A percentile compares a stretch with the other conserved stretches of the same genome.
Conservation (phyloP, 176 grass and related monocot genomes). For the Juncus effusus region DNA sequence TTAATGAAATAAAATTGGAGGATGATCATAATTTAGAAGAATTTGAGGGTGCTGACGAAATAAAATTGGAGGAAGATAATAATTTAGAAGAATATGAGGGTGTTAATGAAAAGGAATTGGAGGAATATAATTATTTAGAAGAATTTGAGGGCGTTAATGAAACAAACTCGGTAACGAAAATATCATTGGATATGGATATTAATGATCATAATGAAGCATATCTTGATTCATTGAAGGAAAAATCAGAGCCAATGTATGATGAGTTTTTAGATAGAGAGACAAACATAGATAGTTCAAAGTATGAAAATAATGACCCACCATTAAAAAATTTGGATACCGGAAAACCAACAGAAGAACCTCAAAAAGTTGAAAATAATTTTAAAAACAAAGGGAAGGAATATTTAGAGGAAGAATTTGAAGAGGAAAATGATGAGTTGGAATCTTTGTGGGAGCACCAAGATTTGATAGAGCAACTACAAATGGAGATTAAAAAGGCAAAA, state of each 20-base stretch:
- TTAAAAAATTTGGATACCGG: slow-evolving; percentile 29
- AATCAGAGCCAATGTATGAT: background rate
- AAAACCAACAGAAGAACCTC: slow-evolving; percentile 29
- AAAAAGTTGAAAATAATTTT: slow-evolving; percentile 17
- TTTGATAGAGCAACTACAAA: slow-evolving; percentile 85
- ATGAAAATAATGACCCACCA: slow-evolving; percentile 23
- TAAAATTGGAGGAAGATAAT: slow-evolving; percentile 2
- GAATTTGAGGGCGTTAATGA: background rate
- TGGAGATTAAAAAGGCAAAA: slow-evolving; percentile 81
- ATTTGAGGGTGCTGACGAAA: background rate
- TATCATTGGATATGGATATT: no score
- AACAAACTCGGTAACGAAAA: background rate
- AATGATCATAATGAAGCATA: background rate
- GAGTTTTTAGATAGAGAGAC: slow-evolving; percentile 21
- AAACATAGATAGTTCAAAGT: background rate
- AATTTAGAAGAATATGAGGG: background rate
- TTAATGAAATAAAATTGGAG: background rate
- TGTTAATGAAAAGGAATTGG: background rate
- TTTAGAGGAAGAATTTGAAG: slow-evolving; percentile 64
- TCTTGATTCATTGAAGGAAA: background rate
- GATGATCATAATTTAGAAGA: background rate
- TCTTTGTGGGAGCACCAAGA: slow-evolving; percentile 96
- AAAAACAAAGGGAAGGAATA: slow-evolving; percentile 46
- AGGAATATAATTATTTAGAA: background rate
- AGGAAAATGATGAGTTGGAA: slow-evolving; percentile 76